phyloP scores from a whole-genome alignment of 1,284 basidiomycete genomes.

The Cryptococcus jaspeensis region DNA sequence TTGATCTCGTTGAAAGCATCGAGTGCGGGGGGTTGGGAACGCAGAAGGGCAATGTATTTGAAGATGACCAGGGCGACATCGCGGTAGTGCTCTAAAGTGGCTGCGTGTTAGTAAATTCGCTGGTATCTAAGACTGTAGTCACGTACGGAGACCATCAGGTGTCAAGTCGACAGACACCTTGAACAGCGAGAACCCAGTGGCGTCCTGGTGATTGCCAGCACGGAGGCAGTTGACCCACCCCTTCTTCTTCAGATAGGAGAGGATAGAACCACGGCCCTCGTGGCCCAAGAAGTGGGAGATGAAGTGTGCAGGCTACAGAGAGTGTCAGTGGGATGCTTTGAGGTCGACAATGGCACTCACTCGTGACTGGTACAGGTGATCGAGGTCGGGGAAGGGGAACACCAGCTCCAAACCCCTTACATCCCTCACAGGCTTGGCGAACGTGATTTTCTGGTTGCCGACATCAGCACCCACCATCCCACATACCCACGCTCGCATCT shows the following conservation, averaged over 20 bases:
- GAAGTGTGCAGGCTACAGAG: conserved; percentile 65
- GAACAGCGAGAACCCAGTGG: conserved; percentile 82
- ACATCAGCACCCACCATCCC: not conserved
- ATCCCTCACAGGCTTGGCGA: conserved; percentile 86
- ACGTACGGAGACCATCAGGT: conserved; percentile 77
- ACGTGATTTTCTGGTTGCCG: conserved; percentile 67
- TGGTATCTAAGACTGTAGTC: conserved; percentile 1
- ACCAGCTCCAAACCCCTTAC: conserved; percentile 83
- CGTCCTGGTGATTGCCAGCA: conserved; percentile 66
- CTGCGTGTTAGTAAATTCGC: conserved; percentile 2
- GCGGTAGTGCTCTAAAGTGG: conserved; percentile 66
- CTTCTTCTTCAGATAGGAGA: conserved; percentile 86
- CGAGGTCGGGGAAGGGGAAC: conserved; percentile 84
- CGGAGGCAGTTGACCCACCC: conserved; percentile 86
- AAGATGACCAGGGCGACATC: conserved; percentile 71
- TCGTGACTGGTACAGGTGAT: conserved; percentile 74
- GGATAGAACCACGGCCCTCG: conserved; percentile 90
- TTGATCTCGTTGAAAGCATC: conserved; percentile 79
- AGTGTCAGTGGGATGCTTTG: not conserved
- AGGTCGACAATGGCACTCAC: conserved; percentile 20
- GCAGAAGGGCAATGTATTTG: conserved; percentile 84
- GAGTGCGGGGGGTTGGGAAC: conserved; percentile 63
- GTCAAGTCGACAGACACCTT: conserved; percentile 82
- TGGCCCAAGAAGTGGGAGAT: conserved; percentile 89
- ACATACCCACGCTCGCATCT: not conserved